Evolutionary conservation across 192 early-diverging fungal species (phyloP).

Genomic region (Podila verticillata): DNA sequence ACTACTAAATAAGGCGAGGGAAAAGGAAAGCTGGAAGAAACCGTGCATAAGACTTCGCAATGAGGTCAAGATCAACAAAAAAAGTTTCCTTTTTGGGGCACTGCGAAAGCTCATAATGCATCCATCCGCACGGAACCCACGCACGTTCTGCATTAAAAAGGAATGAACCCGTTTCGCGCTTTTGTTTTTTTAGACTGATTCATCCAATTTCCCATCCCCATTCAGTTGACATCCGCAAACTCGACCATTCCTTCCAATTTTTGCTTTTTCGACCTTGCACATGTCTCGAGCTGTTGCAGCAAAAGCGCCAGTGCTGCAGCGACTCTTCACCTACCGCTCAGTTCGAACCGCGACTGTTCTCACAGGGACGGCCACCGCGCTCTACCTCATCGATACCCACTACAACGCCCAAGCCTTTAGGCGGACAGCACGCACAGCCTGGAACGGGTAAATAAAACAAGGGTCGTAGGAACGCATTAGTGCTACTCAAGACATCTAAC

Average conservation of each 20-base stretch:
- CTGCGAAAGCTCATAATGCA: too few relatives aligned
- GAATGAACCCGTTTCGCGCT: background rate
- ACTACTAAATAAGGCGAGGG: too few relatives aligned
- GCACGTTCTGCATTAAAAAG: background rate
- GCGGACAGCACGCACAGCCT: conserved; percentile 57
- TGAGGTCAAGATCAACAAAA: too few relatives aligned
- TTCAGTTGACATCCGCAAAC: background rate
- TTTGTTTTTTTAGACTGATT: background rate
- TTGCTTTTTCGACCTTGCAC: too few relatives aligned
- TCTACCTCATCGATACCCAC: conserved; percentile 55
- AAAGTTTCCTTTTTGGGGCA: conserved; percentile 12
- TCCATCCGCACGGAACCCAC: too few relatives aligned
- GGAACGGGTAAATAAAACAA: conserved; percentile 54
- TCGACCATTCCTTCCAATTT: too few relatives aligned
- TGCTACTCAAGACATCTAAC: too few relatives aligned
- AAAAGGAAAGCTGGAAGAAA: too few relatives aligned
- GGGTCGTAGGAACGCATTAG: too few relatives aligned
- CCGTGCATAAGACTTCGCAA: too few relatives aligned
- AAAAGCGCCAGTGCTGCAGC: conserved; percentile 21
- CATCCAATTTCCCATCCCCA: background rate
- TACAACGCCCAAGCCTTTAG: conserved; percentile 59
- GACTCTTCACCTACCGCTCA: conserved; percentile 21
- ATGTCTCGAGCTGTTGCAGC: too few relatives aligned
- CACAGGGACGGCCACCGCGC: conserved; percentile 26
- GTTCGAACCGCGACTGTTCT: conserved; percentile 24